Percentiles rank a stretch among this genome's conserved stretches.
These are phyloP conservation scores for Apiospora phragmitis DNA, from an alignment of 2,329 filamentous ascomycete genomes.

Conservation along the genomic window DNA sequence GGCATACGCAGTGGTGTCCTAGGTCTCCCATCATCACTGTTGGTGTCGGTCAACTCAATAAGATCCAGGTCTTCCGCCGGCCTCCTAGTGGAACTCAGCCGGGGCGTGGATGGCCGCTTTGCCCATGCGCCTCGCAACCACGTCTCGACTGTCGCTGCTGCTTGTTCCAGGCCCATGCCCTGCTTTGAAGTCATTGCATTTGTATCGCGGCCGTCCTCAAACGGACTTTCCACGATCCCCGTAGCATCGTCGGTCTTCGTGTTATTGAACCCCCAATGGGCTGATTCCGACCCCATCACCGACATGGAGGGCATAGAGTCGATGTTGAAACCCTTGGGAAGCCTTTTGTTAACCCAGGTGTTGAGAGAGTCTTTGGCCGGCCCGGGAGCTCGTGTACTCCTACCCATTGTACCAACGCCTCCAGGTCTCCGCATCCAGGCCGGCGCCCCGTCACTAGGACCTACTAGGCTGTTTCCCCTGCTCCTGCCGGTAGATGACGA, in stretches of 20 bases:
- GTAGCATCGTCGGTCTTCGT: slow-evolving; percentile 32
- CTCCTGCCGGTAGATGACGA: slow-evolving; percentile 29
- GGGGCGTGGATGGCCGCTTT: slow-evolving; percentile 57
- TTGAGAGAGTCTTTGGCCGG: slow-evolving; percentile 85
- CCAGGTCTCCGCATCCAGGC: slow-evolving; percentile 79
- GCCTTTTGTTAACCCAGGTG: slow-evolving; percentile 77
- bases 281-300: slow-evolving; percentile 60
- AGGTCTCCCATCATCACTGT: slow-evolving; percentile 52
- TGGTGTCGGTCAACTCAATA: slow-evolving; percentile 69
- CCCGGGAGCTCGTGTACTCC: slow-evolving; percentile 71
- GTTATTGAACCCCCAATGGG: slow-evolving; percentile 54
- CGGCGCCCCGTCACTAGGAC: slow-evolving; percentile 35
- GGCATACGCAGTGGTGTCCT: slow-evolving; percentile 18
- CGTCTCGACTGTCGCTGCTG: slow-evolving; percentile 83
- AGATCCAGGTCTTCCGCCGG: slow-evolving; percentile 57
- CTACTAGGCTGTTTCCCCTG: slow-evolving; percentile 29
- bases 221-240: slow-evolving; percentile 52
- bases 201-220: slow-evolving; percentile 48
- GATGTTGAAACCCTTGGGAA: slow-evolving; percentile 71
- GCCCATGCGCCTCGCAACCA: slow-evolving; percentile 85
- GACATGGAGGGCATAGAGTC: slow-evolving; percentile 69
- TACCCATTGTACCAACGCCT: slow-evolving; percentile 80
- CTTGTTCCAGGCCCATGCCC: slow-evolving; percentile 69
- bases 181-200: slow-evolving; percentile 41
- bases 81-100: slow-evolving; percentile 40